These are phyloP conservation scores for Clonostachys chloroleuca DNA, from an alignment of 2,329 filamentous ascomycete genomes.

Conservation along the genomic window DNA sequence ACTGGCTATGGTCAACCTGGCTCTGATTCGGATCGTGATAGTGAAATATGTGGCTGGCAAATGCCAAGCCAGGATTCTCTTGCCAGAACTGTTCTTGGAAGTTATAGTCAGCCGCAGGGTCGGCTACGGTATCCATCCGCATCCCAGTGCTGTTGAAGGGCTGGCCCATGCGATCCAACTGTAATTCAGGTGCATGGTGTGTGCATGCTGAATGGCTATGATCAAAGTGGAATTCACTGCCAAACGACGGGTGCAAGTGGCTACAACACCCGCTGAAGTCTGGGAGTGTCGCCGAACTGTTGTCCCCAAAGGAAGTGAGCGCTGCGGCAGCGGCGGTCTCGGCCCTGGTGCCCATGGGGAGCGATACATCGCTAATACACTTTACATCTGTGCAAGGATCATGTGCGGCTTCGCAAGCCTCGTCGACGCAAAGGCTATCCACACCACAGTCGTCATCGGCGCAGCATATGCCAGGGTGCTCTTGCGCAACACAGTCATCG, in stretches of 20 bases:
- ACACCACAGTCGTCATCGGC: conserved; percentile 24
- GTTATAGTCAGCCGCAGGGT: background rate
- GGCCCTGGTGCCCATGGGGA: conserved; percentile 10
- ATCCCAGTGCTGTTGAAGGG: background rate
- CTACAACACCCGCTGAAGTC: too few species aligned
- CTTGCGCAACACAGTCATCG: conserved; percentile 20
- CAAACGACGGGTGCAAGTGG: background rate
- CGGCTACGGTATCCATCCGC: background rate
- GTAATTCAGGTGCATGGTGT: background rate
- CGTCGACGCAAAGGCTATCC: conserved; percentile 31
- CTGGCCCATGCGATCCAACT: background rate
- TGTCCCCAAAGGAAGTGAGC: conserved; percentile 21
- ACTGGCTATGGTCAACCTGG: conserved; percentile 9
- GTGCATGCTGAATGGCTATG: background rate
- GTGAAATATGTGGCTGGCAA: conserved; percentile 17
- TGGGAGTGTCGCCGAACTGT: background rate
- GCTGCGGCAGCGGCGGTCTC: conserved; percentile 14
- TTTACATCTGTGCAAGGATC: conserved; percentile 26
- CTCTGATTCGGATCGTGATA: conserved; percentile 17
- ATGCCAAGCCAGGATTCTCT: background rate
- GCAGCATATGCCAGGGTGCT: conserved; percentile 22
- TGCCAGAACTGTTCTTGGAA: too few species aligned
- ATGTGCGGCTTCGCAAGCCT: conserved; percentile 27
- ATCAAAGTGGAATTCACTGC: background rate
- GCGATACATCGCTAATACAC: conserved; percentile 19